Percentiles rank a stretch among this genome's conserved stretches.
phyloP scores from a whole-genome alignment of 176 grass and related monocot species.

The Bonia amplexicaulis region DNA sequence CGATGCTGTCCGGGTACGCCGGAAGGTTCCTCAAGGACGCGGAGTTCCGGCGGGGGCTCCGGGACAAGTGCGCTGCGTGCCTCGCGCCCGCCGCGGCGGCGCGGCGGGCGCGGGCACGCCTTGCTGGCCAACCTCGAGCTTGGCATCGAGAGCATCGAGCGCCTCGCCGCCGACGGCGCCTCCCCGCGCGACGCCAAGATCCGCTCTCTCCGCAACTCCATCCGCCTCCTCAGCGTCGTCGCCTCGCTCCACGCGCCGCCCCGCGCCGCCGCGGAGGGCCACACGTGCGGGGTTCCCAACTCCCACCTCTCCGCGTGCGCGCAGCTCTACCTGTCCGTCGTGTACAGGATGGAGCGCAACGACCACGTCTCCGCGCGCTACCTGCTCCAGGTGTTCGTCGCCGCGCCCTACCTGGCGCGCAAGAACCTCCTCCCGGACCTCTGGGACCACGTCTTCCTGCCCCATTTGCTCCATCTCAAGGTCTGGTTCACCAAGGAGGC shows the following conservation, averaged over 20 bases:
- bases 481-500: slow-evolving; percentile 72
- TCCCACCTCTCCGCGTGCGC: slow-evolving; percentile 81
- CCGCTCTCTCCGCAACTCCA: slow-evolving; percentile 85
- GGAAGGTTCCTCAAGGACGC: slow-evolving; percentile 66
- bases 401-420: slow-evolving; percentile 76
- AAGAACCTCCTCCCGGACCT: slow-evolving; percentile 77
- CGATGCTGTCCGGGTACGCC: slow-evolving; percentile 73
- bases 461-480: slow-evolving; percentile 90
- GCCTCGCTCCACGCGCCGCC: slow-evolving; percentile 56
- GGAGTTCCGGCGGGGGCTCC: slow-evolving; percentile 49
- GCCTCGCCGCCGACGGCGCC: slow-evolving; percentile 54
- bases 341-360: slow-evolving; percentile 87
- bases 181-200: slow-evolving; percentile 61
- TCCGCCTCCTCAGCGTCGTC: slow-evolving; percentile 82
- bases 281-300: slow-evolving; percentile 63
- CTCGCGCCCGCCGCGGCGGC: not conserved
- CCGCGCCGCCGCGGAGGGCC: not conserved
- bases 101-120: slow-evolving; percentile 31
- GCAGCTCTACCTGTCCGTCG: slow-evolving; percentile 82
- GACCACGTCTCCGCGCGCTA: slow-evolving; percentile 69
- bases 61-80: slow-evolving; percentile 65
- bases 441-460: slow-evolving; percentile 93
- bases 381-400: slow-evolving; percentile 84
- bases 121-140: slow-evolving; percentile 91
- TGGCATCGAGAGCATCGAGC: slow-evolving; percentile 79